Evolutionary conservation across 148 eudicot genomes (phyloP), one percentile per base, ranked within the genome.

Genomic region (Vaccinium darrowii): DNA sequence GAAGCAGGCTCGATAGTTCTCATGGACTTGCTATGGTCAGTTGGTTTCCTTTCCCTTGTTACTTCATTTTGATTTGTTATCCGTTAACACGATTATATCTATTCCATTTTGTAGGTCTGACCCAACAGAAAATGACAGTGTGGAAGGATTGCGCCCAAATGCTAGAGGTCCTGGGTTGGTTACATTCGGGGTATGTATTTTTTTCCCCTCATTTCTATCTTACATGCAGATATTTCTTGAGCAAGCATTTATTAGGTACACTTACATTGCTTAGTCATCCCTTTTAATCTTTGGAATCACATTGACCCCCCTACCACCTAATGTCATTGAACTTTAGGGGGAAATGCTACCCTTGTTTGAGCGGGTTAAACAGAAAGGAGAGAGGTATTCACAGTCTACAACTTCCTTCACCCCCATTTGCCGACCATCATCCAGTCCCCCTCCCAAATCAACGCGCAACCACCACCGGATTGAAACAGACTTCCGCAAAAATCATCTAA

Each of bases 101-200:
- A 58, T 63, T 23, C 50, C 53, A 52, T 83, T 79, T 62, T 84
- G 85, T 86, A 97, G 99, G 99, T 97, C 99, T 79, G 99, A 97
- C 89, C 99, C 99, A 84, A 94, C 98, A 13, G 98, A 95, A 89
- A 95, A 95, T 87, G 98, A 95, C 84, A 94, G 98, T 74, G 98
- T 95, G 63, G 98, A 95, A 91, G 98, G 98, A 82, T 84, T 95
- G 87, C 92, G 98, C 74, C 98, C 98, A 78, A 95, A 95, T 87
- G 98, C 98, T 71, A 94, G 98, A 89, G 98, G 98, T 79, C 98
- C 98, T 75, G 98, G 98, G 73, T 84, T 95, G 88, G 98, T 95
- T 78, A 95, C 98, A 27, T 95, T 95, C 78, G 98, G 98, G 95
- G 98, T 95, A 74, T 80, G 98, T 91, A 9, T 82, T 79, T 27